Evolutionary conservation across 345 rosid species (phyloP).

Genomic region (Gynandropsis gynandra): DNA sequence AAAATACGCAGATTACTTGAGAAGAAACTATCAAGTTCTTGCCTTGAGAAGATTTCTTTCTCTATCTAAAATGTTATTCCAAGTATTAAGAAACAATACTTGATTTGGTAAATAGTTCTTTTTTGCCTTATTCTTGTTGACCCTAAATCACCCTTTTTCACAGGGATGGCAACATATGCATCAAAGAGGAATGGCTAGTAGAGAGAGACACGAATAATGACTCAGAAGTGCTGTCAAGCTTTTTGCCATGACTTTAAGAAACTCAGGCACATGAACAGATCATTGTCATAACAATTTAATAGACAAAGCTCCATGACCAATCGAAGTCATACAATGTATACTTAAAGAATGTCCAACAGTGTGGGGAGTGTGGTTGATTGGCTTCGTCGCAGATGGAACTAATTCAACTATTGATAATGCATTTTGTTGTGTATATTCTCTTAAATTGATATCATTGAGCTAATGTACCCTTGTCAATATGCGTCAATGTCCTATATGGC

Average conservation of each 20-base stretch:
- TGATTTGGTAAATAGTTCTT: no score
- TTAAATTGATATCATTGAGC: no score
- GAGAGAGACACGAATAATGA: slow-evolving; percentile 58
- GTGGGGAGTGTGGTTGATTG: no score
- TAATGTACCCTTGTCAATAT: no score
- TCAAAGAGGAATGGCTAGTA: slow-evolving; percentile 71
- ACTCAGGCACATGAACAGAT: slow-evolving; percentile 9
- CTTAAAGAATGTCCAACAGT: no score
- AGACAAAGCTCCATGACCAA: neutral
- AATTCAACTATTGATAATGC: no score
- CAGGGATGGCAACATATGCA: slow-evolving; percentile 68
- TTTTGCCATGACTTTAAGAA: slow-evolving; percentile 35
- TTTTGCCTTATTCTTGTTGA: neutral
- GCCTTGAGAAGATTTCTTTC: slow-evolving; percentile 58
- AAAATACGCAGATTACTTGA: no score
- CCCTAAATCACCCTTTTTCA: neutral
- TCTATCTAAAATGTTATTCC: neutral
- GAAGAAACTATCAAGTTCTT: slow-evolving; percentile 83
- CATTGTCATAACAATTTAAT: neutral
- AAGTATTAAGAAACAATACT: no score
- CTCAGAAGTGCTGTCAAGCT: slow-evolving; percentile 41
- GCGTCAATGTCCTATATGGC: no score
- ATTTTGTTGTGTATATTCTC: no score
- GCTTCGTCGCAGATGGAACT: no score
- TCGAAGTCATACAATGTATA: neutral